Evolutionary conservation across 345 rosid genomes (phyloP).

Genomic region (Dovyalis caffra): DNA sequence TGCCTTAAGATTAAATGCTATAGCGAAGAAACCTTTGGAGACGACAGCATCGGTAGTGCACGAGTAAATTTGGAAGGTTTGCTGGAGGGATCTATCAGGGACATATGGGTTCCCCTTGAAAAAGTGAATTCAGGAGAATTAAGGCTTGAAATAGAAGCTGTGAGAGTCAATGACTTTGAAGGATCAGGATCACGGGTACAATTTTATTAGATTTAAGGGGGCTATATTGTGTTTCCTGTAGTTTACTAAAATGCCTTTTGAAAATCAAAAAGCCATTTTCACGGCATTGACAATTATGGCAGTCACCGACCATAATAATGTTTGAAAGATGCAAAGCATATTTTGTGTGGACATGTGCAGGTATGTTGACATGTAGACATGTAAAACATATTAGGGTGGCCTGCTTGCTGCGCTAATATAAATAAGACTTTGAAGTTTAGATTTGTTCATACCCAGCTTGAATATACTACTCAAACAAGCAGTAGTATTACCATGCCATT

Average conservation of each 20-base stretch:
- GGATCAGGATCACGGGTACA: conserved; percentile 67
- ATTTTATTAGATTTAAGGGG: conserved; percentile 11
- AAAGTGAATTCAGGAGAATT: conserved; percentile 86
- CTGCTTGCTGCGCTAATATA: background rate
- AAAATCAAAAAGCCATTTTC: background rate
- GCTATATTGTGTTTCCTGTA: background rate
- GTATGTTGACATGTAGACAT: background rate
- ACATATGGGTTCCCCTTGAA: conserved; percentile 91
- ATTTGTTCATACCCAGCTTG: background rate
- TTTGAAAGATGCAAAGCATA: background rate
- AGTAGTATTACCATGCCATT: background rate
- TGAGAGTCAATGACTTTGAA: conserved; percentile 50
- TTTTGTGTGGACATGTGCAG: too few relatives aligned
- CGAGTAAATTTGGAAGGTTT: conserved; percentile 85
- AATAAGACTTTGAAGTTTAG: background rate
- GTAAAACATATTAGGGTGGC: background rate
- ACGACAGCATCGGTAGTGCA: conserved; percentile 78
- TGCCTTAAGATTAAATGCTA: conserved; percentile 79
- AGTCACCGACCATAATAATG: background rate
- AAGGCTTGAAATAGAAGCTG: conserved; percentile 77
- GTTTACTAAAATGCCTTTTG: background rate
- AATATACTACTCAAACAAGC: background rate
- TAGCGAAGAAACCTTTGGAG: conserved; percentile 71
- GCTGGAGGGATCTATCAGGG: conserved; percentile 59
- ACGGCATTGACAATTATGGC: background rate